Evolutionary conservation across 2,329 filamentous ascomycete genomes (phyloP).

Genomic region (Lecanicillium sp.): DNA sequence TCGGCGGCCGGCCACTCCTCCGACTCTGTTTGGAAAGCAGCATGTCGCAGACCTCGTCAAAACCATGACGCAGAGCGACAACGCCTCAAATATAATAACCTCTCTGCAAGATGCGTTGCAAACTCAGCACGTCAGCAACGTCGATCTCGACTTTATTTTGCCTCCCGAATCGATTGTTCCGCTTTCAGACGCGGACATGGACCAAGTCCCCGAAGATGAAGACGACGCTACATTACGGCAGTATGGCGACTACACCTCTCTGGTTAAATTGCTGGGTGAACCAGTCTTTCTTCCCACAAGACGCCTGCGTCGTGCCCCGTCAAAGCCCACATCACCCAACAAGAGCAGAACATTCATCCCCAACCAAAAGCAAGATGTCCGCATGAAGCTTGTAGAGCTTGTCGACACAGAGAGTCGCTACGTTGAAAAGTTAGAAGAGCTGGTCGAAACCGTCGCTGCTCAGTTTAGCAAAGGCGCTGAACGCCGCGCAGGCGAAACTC

Average conservation of each 20-base stretch:
- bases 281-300: conserved; percentile 82
- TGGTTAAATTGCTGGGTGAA: conserved; percentile 75
- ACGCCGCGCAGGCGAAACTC: conserved; percentile 47
- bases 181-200: conserved; percentile 48
- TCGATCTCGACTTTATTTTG: conserved; percentile 81
- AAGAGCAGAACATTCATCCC: conserved; percentile 68
- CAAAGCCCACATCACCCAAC: conserved; percentile 73
- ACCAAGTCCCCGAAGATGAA: conserved; percentile 52
- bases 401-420: conserved; percentile 93
- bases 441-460: conserved; percentile 72
- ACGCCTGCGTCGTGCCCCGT: conserved; percentile 75
- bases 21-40: conserved; percentile 75
- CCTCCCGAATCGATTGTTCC: conserved; percentile 70
- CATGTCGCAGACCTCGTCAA: conserved; percentile 88
- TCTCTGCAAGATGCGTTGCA: conserved; percentile 69
- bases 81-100: conserved; percentile 61
- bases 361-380: conserved; percentile 74
- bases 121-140: conserved; percentile 73
- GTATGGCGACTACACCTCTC: conserved; percentile 68
- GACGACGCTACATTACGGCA: conserved; percentile 57
- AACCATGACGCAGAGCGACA: conserved; percentile 75
- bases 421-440: conserved; percentile 75
- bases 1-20: conserved; percentile 53
- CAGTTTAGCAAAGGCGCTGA: conserved; percentile 69
- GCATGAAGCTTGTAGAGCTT: conserved; percentile 83